Evolutionary conservation across 352 stramenopile genomes (phyloP).

Genomic region (Thraustochytrium sp.): DNA sequence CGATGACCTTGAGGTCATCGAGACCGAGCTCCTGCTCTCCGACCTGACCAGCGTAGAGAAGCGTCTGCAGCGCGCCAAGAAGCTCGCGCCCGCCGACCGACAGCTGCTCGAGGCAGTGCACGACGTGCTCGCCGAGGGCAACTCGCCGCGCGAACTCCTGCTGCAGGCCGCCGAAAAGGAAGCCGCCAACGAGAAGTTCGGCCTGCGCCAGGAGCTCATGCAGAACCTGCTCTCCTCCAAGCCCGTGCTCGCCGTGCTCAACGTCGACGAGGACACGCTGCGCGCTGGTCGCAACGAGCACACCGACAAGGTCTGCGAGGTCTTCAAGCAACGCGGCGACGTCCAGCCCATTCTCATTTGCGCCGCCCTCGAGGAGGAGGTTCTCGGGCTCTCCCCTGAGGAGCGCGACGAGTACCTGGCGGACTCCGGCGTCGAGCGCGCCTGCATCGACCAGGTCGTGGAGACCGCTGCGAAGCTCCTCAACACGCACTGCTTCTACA

Average conservation of each 20-base stretch:
- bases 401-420: constrained; percentile 20
- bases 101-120: constrained; percentile 63
- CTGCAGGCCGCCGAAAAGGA: constrained; percentile 53
- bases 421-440: neutral
- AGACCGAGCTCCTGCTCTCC: constrained; percentile 89
- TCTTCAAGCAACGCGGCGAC: constrained; percentile 52
- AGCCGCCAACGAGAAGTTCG: neutral
- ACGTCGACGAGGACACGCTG: constrained; percentile 90
- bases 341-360: neutral
- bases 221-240: constrained; percentile 52
- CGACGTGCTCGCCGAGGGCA: constrained; percentile 72
- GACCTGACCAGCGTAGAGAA: constrained; percentile 76
- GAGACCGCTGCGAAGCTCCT: neutral
- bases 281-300: constrained; percentile 79
- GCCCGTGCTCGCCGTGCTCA: constrained; percentile 90
- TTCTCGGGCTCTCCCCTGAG: neutral
- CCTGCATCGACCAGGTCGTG: neutral
- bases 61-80: constrained; percentile 59
- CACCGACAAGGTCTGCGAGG: constrained; percentile 60
- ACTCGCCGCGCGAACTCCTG: constrained; percentile 61
- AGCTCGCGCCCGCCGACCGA: neutral
- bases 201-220: constrained; percentile 55
- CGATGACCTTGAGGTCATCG: constrained; percentile 95
- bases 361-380: constrained; percentile 31
- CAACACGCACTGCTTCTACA: constrained; percentile 22